A percentile compares a stretch with the other conserved stretches of the same genome.
Evolutionary conservation across 1,284 basidiomycete genomes (phyloP).

Genomic region (Moesziomyces globuligerus): DNA sequence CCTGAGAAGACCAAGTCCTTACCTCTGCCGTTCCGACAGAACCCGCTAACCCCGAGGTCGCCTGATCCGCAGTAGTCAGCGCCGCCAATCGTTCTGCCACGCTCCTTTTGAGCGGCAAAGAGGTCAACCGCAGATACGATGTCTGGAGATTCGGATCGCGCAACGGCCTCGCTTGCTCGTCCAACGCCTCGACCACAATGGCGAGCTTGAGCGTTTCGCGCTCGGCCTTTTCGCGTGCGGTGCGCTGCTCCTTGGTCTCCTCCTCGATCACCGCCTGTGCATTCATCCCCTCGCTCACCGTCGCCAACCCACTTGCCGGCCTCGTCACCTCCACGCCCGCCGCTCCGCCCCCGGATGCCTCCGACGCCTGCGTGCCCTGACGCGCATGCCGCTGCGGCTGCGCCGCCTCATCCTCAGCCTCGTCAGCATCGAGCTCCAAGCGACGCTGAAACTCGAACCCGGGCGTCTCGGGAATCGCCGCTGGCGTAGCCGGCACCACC

Average conservation of each 20-base stretch:
- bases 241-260: slow-evolving; percentile 54
- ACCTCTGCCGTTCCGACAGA: not conserved
- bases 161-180: slow-evolving; percentile 56
- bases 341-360: not conserved
- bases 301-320: no score
- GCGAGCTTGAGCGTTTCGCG: slow-evolving; percentile 59
- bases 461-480: slow-evolving; percentile 40
- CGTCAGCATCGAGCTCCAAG: slow-evolving; percentile 31
- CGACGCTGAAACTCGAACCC: slow-evolving; percentile 37
- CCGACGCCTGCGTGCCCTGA: slow-evolving; percentile 1
- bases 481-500: slow-evolving; percentile 26
- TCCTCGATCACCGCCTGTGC: slow-evolving; percentile 26
- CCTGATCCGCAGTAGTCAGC: not conserved
- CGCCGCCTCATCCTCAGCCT: slow-evolving; percentile 23
- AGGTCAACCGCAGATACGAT: slow-evolving; percentile 55
- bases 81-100: slow-evolving; percentile 15
- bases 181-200: slow-evolving; percentile 63
- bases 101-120: slow-evolving; percentile 34
- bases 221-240: slow-evolving; percentile 54
- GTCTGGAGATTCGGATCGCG: slow-evolving; percentile 60
- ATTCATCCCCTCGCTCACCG: not conserved
- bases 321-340: not conserved
- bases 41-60: not conserved
- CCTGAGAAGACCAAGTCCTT: slow-evolving; percentile 50
- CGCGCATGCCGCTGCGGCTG: slow-evolving; percentile 1